Evolutionary conservation across 2,329 filamentous ascomycete species (phyloP).

Genomic region (Neophaeococcomyces aloes): DNA sequence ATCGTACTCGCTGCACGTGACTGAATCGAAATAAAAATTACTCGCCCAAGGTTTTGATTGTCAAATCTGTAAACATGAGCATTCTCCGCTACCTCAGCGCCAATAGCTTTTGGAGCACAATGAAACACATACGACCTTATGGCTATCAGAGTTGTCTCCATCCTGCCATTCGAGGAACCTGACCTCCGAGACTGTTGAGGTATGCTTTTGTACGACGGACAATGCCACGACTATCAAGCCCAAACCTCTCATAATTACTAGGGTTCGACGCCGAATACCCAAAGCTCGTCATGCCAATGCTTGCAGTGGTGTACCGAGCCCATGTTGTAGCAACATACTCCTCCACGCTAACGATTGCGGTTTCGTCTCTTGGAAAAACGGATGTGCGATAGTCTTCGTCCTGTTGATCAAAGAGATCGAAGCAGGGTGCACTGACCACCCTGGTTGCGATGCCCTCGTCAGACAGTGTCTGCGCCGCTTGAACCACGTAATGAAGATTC

Average conservation of each 20-base stretch:
- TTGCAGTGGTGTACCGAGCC: conserved; percentile 17
- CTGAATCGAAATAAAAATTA: too few species aligned
- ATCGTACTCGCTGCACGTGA: too few species aligned
- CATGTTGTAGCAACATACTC: conserved; percentile 26
- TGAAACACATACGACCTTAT: too few species aligned
- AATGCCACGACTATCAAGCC: conserved; percentile 9
- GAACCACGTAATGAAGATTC: conserved; percentile 36
- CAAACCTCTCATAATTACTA: conserved; percentile 13
- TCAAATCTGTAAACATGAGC: too few species aligned
- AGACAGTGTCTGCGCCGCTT: conserved; percentile 32
- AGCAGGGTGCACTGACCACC: conserved; percentile 39
- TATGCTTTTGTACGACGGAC: conserved; percentile 5
- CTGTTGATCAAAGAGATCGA: conserved; percentile 38
- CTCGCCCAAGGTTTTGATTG: too few species aligned
- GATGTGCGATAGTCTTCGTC: conserved; percentile 32
- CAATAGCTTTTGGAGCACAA: too few species aligned
- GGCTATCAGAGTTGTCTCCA: conserved; percentile 7
- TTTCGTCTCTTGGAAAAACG: conserved; percentile 27
- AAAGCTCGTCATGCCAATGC: conserved; percentile 20
- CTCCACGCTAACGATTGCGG: conserved; percentile 35
- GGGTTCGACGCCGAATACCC: conserved; percentile 17
- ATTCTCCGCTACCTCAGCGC: too few species aligned
- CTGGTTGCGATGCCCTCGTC: conserved; percentile 27
- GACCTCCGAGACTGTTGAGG: conserved; percentile 5
- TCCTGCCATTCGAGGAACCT: conserved; percentile 8